Conservation (phyloP, 2,329 filamentous ascomycete species). For the Tolypocladium sp. region DNA sequence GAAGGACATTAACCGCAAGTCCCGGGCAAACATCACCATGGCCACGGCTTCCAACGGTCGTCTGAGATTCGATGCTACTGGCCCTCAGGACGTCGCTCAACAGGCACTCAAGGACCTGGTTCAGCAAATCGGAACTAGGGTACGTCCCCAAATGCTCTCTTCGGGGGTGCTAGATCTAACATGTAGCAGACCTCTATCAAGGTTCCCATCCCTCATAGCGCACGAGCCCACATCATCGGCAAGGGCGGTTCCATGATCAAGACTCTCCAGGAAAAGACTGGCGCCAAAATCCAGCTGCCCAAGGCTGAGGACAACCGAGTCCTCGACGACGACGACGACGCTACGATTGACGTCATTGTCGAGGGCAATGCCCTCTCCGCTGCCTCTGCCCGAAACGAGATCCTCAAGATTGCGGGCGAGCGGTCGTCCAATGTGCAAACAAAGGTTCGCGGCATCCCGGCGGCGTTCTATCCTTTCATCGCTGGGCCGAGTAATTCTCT, state of each 20-base stretch:
- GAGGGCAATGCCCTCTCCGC: constrained; percentile 88
- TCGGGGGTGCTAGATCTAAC: neutral
- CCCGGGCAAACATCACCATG: constrained; percentile 77
- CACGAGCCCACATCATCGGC: constrained; percentile 86
- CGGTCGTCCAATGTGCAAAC: constrained; percentile 73
- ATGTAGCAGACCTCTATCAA: constrained; percentile 44
- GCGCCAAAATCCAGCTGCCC: constrained; percentile 83
- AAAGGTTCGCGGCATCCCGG: constrained; percentile 73
- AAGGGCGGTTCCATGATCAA: constrained; percentile 86
- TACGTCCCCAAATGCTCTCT: constrained; percentile 29
- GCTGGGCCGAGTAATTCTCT: constrained; percentile 66
- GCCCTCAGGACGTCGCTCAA: constrained; percentile 73
- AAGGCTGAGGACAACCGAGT: constrained; percentile 58
- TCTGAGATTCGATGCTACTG: constrained; percentile 75
- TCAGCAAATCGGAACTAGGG: constrained; percentile 78
- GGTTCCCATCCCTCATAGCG: constrained; percentile 73
- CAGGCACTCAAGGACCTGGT: constrained; percentile 86
- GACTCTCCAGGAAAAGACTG: constrained; percentile 78
- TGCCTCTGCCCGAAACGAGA: constrained; percentile 72
- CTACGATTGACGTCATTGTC: constrained; percentile 74
- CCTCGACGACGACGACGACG: constrained; percentile 59
- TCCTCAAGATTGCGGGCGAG: constrained; percentile 81
- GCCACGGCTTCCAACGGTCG: constrained; percentile 61
- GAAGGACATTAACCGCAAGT: constrained; percentile 86
- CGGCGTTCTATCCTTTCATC: constrained; percentile 94